Conservation (phyloP, 805 yeast species). For the Candida rishiriensis region DNA sequence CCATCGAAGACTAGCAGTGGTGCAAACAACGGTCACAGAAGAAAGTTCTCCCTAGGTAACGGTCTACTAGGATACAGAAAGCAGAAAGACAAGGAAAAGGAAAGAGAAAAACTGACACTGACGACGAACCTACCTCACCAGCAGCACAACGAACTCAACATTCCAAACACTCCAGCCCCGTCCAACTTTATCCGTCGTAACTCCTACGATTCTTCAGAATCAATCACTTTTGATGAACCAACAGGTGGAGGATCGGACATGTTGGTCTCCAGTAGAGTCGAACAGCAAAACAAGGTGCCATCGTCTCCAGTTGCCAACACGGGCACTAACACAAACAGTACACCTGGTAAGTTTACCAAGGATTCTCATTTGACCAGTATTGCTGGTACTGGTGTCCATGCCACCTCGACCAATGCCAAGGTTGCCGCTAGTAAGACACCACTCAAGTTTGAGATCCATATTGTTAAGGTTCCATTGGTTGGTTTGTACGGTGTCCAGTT, state of each 20-base stretch:
- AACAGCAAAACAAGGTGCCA: conserved; percentile 35
- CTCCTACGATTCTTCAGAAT: conserved; percentile 53
- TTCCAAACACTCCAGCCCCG: conserved; percentile 37
- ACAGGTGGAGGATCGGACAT: conserved; percentile 48
- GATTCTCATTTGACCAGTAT: conserved; percentile 1
- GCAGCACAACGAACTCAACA: conserved; percentile 39
- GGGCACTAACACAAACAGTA: background rate
- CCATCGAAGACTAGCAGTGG: conserved; percentile 23
- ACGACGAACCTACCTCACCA: conserved; percentile 30
- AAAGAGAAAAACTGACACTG: conserved; percentile 31
- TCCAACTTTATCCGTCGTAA: conserved; percentile 33
- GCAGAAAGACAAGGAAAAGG: conserved; percentile 32
- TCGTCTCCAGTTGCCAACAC: conserved; percentile 12
- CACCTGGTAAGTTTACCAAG: background rate
- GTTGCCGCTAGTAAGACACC: conserved; percentile 44
- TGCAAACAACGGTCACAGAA: conserved; percentile 38
- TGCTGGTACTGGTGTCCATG: conserved; percentile 3
- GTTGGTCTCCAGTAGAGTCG: conserved; percentile 55
- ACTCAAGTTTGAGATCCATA: conserved; percentile 82
- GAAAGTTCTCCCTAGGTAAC: conserved; percentile 62
- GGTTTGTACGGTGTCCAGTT: conserved; percentile 92
- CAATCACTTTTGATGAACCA: conserved; percentile 51
- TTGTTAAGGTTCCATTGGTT: conserved; percentile 87
- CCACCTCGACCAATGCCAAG: conserved; percentile 6
- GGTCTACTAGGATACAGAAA: conserved; percentile 49